Evolutionary conservation across 2,329 filamentous ascomycete genomes (phyloP), one percentile per base, ranked within the genome.

Genomic region (Diaporthe sp.): DNA sequence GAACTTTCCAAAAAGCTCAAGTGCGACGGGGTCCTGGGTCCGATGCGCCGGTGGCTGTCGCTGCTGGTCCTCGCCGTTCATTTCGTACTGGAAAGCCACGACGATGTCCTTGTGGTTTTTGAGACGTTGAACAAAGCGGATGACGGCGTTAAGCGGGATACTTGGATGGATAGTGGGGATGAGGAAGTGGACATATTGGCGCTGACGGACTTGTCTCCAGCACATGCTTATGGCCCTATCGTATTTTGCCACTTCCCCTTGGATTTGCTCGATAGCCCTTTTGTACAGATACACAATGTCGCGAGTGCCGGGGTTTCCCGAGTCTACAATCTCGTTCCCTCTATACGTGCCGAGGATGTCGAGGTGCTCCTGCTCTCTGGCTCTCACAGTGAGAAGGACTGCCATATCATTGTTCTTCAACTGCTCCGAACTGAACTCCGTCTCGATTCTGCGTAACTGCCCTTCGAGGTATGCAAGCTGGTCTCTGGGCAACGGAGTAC

Each of bases 31-130:
- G 10, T 65, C 61, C 9, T 65, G 61, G 61, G 2, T 49, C 9
- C 61, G 61, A 12, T 49, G 15, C n/a, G 39, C 5, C 8, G 61
- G 61, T 19, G 61, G 39, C 9, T 65, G 61, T 22, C 61, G 39
- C 6, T 46, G 1, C 25, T 25, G 39, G 1, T 10, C 8, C 19
- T 65, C 42, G 1, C 61, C 61, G 9, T 49, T 65, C 61, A 65
- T 65, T 28, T 65, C 61, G 61, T 65, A 65, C 25, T 65, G 61
- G 19, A 65, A 65, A 31, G 42, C 61, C 17, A 31, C 25, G 42
- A 46, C 39, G 2, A 65, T 22, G 25, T 65, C 42, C 6, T 31
- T 22, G 60, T 65, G 61, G 8, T 34, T 7, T 12, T 13, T 44
- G 17, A 65, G 61, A 25, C 61, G 39, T 1, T 65, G 0, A 1